A percentile compares a stretch with the other conserved stretches of the same genome.
Conservation (phyloP, 2,329 filamentous ascomycete species). For the Zymoseptoria tritici region DNA sequence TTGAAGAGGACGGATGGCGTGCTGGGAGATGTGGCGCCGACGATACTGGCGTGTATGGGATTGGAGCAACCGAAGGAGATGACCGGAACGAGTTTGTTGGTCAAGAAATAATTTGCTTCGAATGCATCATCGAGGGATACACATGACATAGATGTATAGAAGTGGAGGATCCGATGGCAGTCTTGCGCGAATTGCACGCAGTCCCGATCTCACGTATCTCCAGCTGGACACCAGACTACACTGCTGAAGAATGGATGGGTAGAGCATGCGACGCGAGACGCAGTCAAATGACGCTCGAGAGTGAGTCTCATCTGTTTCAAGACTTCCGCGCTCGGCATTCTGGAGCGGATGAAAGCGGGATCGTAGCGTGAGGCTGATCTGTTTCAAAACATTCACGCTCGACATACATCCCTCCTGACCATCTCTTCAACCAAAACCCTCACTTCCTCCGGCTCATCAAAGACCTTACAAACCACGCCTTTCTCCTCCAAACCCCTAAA, state of each 20-base stretch:
- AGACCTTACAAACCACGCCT: conserved; percentile 68
- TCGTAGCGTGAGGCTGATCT: background rate
- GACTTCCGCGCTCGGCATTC: too few relatives aligned
- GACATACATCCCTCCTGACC: conserved; percentile 8
- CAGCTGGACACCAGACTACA: background rate
- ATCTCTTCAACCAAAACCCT: conserved; percentile 33
- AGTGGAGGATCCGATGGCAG: background rate
- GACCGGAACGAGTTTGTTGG: conserved; percentile 75
- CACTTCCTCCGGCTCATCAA: conserved; percentile 65
- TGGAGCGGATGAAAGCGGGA: too few relatives aligned
- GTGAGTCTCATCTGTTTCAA: too few relatives aligned
- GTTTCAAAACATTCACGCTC: background rate
- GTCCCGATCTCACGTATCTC: background rate
- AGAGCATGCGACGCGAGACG: too few relatives aligned
- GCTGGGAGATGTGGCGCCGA: conserved; percentile 96
- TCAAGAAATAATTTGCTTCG: conserved; percentile 46
- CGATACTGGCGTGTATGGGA: conserved; percentile 83
- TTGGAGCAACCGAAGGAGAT: conserved; percentile 85
- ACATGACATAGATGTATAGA: background rate
- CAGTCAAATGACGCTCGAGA: too few relatives aligned
- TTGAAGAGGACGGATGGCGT: conserved; percentile 79
- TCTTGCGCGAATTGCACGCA: background rate
- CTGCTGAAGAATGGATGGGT: too few relatives aligned
- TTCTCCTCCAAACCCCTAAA: conserved; percentile 63
- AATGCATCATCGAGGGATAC: background rate